Conservation (phyloP, 768 basidiomycete genomes). For the Amanita exitialis region DNA sequence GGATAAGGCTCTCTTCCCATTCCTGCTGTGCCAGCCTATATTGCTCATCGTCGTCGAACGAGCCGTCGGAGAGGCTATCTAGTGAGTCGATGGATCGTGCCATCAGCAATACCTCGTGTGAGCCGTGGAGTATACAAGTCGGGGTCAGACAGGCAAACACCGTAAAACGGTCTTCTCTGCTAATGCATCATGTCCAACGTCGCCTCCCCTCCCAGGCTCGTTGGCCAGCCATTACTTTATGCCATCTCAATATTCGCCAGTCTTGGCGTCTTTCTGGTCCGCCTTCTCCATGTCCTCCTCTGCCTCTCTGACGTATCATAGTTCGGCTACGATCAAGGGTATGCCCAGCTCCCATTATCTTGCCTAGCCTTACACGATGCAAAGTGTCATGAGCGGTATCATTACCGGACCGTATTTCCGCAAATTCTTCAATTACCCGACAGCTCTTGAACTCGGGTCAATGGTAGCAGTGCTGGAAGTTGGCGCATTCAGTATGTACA, state of each 20-base stretch:
- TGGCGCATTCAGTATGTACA: slow-evolving; percentile 73
- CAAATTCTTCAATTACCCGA: slow-evolving; percentile 74
- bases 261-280: slow-evolving; percentile 76
- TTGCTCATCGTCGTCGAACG: slow-evolving; percentile 62
- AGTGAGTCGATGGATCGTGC: slow-evolving; percentile 42
- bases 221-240: slow-evolving; percentile 72
- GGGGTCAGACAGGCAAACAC: slow-evolving; percentile 2
- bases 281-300: slow-evolving; percentile 16
- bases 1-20: slow-evolving; percentile 86
- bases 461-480: slow-evolving; percentile 96
- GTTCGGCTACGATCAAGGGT: slow-evolving; percentile 91
- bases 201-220: slow-evolving; percentile 39
- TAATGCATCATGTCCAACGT: slow-evolving; percentile 47
- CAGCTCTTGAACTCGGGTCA: slow-evolving; percentile 69
- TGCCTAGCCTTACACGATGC: slow-evolving; percentile 8
- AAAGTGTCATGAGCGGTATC: slow-evolving; percentile 83
- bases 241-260: slow-evolving; percentile 75
- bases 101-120: slow-evolving; percentile 28
- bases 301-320: slow-evolving; percentile 16
- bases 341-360: neutral
- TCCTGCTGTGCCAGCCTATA: slow-evolving; percentile 74
- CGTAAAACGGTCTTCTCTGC: slow-evolving; percentile 6
- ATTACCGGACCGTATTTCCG: slow-evolving; percentile 82
- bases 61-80: slow-evolving; percentile 43
- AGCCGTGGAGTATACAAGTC: neutral